A percentile compares a stretch with the other conserved stretches of the same genome.
phyloP scores from a whole-genome alignment of 202 grass and related monocot genomes.

The Digitaria exilis region DNA sequence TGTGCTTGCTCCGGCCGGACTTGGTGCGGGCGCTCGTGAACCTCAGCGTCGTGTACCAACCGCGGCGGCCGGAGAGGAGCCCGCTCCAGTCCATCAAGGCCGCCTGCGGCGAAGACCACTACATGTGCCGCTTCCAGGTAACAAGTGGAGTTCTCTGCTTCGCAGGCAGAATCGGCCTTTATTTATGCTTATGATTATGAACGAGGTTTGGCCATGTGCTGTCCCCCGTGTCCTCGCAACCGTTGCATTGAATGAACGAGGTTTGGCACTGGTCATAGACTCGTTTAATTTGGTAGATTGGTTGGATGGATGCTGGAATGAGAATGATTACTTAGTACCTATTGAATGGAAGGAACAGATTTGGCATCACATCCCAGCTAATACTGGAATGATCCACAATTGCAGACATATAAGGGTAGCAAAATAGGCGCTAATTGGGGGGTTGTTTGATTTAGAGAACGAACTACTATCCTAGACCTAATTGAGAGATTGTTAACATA shows the following conservation, averaged over 20 bases:
- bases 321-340: neutral
- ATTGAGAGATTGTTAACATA: neutral
- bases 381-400: neutral
- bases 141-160: neutral
- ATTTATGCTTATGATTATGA: neutral
- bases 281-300: neutral
- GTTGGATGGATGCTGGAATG: neutral
- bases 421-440: neutral
- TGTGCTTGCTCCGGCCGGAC: conserved; percentile 82
- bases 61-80: conserved; percentile 37
- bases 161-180: neutral
- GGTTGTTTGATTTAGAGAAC: neutral
- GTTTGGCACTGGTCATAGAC: neutral
- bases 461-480: neutral
- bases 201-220: neutral
- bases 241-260: neutral
- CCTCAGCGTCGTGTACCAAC: conserved; percentile 63
- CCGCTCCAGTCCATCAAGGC: conserved; percentile 55
- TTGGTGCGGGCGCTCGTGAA: conserved; percentile 77
- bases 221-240: neutral
- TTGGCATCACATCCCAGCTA: neutral
- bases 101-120: conserved; percentile 73
- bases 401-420: neutral
- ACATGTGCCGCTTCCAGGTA: conserved; percentile 89
- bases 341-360: neutral